Conservation (phyloP, 768 basidiomycete species). For the Lactarius trivialis region DNA sequence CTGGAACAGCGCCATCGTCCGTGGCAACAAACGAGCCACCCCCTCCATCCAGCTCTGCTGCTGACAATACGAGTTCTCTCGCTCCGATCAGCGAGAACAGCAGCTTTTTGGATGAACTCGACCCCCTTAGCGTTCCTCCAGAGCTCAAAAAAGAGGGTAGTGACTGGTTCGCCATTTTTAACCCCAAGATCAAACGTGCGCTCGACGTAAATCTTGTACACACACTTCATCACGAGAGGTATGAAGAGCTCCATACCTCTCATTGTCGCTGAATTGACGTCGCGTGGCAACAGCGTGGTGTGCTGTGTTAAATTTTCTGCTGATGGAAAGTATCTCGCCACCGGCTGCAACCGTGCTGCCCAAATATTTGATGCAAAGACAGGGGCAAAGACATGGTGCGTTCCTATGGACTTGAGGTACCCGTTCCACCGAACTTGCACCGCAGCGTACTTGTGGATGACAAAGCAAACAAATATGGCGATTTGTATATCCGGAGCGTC, state of each 20-base stretch:
- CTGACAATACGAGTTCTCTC: conserved; percentile 12
- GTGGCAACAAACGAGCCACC: conserved; percentile 4
- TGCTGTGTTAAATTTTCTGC: conserved; percentile 94
- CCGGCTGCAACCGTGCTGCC: conserved; percentile 92
- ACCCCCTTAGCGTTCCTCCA: conserved; percentile 40
- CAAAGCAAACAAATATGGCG: conserved; percentile 61
- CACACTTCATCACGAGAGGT: conserved; percentile 90
- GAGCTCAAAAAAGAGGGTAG: conserved; percentile 66
- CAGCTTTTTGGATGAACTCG: conserved; percentile 44
- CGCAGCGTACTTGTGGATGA: conserved; percentile 73
- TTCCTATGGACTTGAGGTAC: conserved; percentile 4
- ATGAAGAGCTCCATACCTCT: conserved; percentile 21
- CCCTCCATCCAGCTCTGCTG: neutral
- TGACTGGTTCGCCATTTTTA: conserved; percentile 90
- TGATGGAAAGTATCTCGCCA: conserved; percentile 88
- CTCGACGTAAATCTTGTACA: conserved; percentile 79
- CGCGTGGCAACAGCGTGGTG: conserved; percentile 46
- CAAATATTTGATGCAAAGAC: conserved; percentile 93
- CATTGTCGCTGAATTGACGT: neutral
- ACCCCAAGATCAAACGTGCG: conserved; percentile 67
- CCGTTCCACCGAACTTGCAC: neutral
- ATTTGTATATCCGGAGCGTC: conserved; percentile 85
- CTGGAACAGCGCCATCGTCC: conserved; percentile 17
- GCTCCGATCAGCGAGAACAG: conserved; percentile 22
- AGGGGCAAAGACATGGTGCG: conserved; percentile 77